A percentile compares a stretch with the other conserved stretches of the same genome.
Evolutionary conservation across 306 rosid genomes (phyloP).

Genomic region (Quercus cerris): DNA sequence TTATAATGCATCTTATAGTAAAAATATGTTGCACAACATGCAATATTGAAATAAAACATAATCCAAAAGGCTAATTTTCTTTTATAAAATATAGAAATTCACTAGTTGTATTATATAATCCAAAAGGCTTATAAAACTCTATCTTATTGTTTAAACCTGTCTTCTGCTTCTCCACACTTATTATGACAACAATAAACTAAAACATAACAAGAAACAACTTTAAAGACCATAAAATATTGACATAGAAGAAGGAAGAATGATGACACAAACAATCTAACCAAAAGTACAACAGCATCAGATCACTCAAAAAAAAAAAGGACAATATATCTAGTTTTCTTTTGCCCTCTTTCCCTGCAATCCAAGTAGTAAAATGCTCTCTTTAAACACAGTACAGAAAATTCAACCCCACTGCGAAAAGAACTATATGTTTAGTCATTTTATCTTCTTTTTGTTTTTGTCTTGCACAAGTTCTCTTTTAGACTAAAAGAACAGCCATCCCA

Average conservation of each 20-base stretch:
- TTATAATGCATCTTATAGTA: no score
- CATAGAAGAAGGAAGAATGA: background rate
- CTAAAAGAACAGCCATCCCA: background rate
- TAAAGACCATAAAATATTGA: background rate
- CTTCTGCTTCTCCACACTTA: background rate
- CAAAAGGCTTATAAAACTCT: no score
- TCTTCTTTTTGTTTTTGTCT: conserved; percentile 10
- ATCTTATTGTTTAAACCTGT: no score
- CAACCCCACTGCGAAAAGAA: conserved; percentile 12
- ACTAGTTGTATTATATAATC: no score
- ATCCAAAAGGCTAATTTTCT: no score
- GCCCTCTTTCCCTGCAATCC: background rate
- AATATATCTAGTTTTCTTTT: background rate
- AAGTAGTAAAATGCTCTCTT: background rate
- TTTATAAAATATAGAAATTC: no score
- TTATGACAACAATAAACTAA: background rate
- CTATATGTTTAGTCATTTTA: conserved; percentile 12
- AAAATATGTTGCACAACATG: no score
- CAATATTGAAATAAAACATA: no score
- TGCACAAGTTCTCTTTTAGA: conserved; percentile 4
- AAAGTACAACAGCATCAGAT: background rate
- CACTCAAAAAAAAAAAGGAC: background rate
- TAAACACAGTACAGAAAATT: background rate
- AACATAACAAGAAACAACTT: background rate
- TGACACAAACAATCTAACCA: background rate